Evolutionary conservation across 371 early-diverging fungal genomes (phyloP).

Genomic region (Mucor racemosus): DNA sequence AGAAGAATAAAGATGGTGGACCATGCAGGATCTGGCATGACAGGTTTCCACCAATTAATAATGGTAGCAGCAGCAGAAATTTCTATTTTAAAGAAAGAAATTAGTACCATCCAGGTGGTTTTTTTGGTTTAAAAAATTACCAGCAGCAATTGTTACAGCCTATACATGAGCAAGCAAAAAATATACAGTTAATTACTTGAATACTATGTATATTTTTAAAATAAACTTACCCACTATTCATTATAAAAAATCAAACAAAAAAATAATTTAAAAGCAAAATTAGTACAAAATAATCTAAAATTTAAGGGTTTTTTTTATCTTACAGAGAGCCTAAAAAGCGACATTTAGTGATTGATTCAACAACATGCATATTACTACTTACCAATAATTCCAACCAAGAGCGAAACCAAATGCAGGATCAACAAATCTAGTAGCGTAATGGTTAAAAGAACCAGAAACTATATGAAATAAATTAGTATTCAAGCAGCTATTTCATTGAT

Average conservation of each 20-base stretch:
- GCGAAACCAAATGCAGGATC: slow-evolving; percentile 85
- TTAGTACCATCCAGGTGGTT: too few species aligned
- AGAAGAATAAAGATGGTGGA: slow-evolving; percentile 58
- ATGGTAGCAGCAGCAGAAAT: slow-evolving; percentile 79
- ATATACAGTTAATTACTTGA: not conserved
- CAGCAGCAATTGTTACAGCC: slow-evolving; percentile 40
- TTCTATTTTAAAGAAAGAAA: slow-evolving; percentile 44
- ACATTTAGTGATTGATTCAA: slow-evolving; percentile 12
- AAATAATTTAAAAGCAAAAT: slow-evolving; percentile 1
- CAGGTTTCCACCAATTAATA: slow-evolving; percentile 76
- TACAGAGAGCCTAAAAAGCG: slow-evolving; percentile 38
- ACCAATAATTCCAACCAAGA: slow-evolving; percentile 88
- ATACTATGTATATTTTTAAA: not conserved
- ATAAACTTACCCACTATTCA: slow-evolving; percentile 35
- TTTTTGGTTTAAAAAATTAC: slow-evolving; percentile 10
- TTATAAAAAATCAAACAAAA: not conserved
- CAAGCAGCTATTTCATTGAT: not conserved
- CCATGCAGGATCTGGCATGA: slow-evolving; percentile 63
- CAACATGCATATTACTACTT: not conserved
- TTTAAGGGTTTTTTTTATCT: not conserved
- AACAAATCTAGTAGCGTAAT: slow-evolving; percentile 82
- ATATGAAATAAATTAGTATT: not conserved
- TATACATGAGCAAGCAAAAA: slow-evolving; percentile 9
- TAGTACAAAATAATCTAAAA: slow-evolving; percentile 2
- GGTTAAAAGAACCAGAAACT: slow-evolving; percentile 84